Evolutionary conservation across 2,329 filamentous ascomycete species (phyloP).

Genomic region (Talaromyces piceae): DNA sequence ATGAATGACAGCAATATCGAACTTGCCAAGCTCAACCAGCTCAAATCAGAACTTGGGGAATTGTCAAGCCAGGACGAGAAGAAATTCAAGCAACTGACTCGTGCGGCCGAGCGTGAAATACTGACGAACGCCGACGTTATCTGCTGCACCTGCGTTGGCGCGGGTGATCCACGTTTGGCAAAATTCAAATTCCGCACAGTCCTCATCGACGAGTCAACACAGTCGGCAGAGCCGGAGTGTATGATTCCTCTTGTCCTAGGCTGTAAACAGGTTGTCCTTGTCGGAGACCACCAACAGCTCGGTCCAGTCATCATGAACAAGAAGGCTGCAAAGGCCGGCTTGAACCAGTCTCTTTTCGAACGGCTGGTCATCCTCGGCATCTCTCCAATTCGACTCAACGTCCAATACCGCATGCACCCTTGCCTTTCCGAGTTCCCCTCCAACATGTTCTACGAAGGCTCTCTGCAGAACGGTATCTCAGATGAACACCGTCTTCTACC

Average conservation of each 20-base stretch:
- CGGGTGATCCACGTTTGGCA: slow-evolving; percentile 85
- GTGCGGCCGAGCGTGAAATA: slow-evolving; percentile 90
- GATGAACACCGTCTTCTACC: slow-evolving; percentile 78
- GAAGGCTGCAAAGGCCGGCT: slow-evolving; percentile 93
- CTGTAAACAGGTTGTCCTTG: slow-evolving; percentile 97
- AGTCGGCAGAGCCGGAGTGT: slow-evolving; percentile 95
- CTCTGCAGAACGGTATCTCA: slow-evolving; percentile 91
- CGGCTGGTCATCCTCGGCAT: slow-evolving; percentile 87
- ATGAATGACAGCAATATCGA: slow-evolving; percentile 97
- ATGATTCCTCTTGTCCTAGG: slow-evolving; percentile 97
- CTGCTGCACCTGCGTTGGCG: slow-evolving; percentile 96
- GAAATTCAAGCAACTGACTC: slow-evolving; percentile 93
- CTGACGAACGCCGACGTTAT: slow-evolving; percentile 94
- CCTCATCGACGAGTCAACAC: slow-evolving; percentile 94
- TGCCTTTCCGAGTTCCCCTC: slow-evolving; percentile 95
- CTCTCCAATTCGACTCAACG: slow-evolving; percentile 84
- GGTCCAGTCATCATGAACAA: slow-evolving; percentile 99
- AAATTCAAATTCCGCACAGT: slow-evolving; percentile 99
- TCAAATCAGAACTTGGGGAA: slow-evolving; percentile 88
- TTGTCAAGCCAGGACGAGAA: slow-evolving; percentile 95
- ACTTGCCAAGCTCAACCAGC: slow-evolving; percentile 80
- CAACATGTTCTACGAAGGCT: slow-evolving; percentile 99
- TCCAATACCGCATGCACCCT: slow-evolving; percentile 98
- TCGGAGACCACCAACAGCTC: slow-evolving; percentile 96
- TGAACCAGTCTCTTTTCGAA: slow-evolving; percentile 98